Base-by-base conservation (phyloP, 2,329 filamentous ascomycete species). In the Clonostachys rosea region DNA sequence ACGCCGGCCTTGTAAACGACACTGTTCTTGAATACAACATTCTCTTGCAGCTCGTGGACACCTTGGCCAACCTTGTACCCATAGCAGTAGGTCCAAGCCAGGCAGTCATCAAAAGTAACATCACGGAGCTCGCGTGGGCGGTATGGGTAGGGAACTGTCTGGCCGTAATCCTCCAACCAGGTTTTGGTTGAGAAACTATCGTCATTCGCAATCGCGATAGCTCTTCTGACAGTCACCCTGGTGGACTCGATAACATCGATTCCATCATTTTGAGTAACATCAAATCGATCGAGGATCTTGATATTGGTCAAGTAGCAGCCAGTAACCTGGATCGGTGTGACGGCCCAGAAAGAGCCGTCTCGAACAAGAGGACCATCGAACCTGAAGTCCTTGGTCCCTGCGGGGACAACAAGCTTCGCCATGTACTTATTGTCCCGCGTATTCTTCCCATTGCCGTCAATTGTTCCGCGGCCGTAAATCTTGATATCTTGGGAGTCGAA, bases 131-230 rank as follows among this genome's bases (percentile, higher is more conserved):
- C 17, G 5, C 37, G 44, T 13, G 44, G 44, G 10, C 36, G 36
- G 20, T 46, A 46, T 9, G 44, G 44, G 24, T 40, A 46, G 6
- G 44, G 44, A 17, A 46, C 44, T n/a, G 44, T 46, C 4, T 36
- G 40, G 14, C 44, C 44, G 6, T n/a, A 17, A 18, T 46, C 41
- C 24, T 40, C 40, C 9, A 14, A 39, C 44, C 44, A 46, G 16
- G 44, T 46, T 20, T 46, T 46, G n/a, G 44, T 33, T 24, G 44
- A 46, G 20, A 40, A 46, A n/a, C 36, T 40, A 33, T 46, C 44
- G 36, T 46, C 44, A 33, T 46, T 46, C 36, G 44, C 44, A 30
- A 46, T 46, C 13, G 44, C 44, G 17, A 46, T 46, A 18, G 35
- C 36, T 17, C 44, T 36, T 24, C 36, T 11, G 13, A 46, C 44